Evolutionary conservation across 2,329 filamentous ascomycete species (phyloP).

Genomic region (Daldinia eschscholtzii): DNA sequence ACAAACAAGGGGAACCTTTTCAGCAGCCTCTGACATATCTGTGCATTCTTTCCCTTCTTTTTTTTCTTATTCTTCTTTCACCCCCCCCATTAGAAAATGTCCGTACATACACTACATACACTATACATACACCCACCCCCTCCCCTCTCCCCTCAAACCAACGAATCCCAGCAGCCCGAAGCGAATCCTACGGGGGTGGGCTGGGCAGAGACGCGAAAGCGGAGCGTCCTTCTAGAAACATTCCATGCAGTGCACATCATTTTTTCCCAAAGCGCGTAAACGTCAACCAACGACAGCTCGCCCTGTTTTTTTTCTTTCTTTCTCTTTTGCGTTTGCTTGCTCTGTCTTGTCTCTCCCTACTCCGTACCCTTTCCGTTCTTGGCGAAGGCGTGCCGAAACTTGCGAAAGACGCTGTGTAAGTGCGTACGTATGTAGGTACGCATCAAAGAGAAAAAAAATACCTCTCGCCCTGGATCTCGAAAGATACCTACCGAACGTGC

Average conservation of each 20-base stretch:
- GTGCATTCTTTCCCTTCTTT: background rate
- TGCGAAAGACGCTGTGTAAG: background rate
- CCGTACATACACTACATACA: background rate
- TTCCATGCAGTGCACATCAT: conserved; percentile 49
- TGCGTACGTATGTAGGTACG: background rate
- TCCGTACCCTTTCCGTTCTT: background rate
- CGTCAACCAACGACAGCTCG: conserved; percentile 30
- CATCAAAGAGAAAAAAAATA: background rate
- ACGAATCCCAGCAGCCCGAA: conserved; percentile 21
- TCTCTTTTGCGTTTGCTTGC: conserved; percentile 14
- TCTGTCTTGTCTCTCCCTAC: conserved; percentile 4
- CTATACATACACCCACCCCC: background rate
- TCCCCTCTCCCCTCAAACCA: background rate
- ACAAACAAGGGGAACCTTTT: background rate
- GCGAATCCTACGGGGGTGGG: conserved; percentile 26
- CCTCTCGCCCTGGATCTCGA: background rate
- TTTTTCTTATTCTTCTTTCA: background rate
- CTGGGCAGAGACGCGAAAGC: conserved; percentile 32
- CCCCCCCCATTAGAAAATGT: background rate
- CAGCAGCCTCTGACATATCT: conserved; percentile 2
- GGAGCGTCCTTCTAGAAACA: conserved; percentile 49
- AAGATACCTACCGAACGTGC: conserved; percentile 26
- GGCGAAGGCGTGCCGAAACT: background rate
- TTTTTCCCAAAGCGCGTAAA: conserved; percentile 20
- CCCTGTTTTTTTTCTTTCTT: background rate